Evolutionary conservation across 2,329 filamentous ascomycete species (phyloP).

Genomic region (Epichloe scottii): DNA sequence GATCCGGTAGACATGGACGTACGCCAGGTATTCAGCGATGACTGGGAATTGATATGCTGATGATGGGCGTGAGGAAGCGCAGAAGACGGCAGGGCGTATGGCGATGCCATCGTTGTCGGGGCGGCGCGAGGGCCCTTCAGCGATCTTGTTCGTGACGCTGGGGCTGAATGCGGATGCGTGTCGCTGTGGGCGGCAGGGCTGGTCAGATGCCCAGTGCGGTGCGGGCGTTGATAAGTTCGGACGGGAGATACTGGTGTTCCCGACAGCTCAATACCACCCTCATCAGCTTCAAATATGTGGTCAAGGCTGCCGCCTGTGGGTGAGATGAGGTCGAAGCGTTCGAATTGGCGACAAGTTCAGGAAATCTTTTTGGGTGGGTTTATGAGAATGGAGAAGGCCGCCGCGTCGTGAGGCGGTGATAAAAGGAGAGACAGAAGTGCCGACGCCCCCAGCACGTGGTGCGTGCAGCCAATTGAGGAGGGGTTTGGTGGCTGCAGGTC

Average conservation of each 20-base stretch:
- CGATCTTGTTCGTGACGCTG: not conserved
- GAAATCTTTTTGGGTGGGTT: too few species aligned
- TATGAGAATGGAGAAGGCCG: too few species aligned
- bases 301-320: not conserved
- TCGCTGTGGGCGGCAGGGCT: conserved; percentile 4
- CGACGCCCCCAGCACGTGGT: too few species aligned
- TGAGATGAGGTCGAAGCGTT: not conserved
- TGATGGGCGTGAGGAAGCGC: conserved; percentile 35
- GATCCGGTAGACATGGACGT: conserved; percentile 22
- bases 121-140: not conserved
- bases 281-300: conserved; percentile 7
- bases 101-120: conserved; percentile 30
- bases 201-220: conserved; percentile 4
- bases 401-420: too few species aligned
- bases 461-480: too few species aligned
- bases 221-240: conserved; percentile 8
- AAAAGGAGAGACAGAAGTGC: too few species aligned
- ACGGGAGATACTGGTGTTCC: conserved; percentile 11
- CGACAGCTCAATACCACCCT: conserved; percentile 14
- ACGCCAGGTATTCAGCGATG: conserved; percentile 27
- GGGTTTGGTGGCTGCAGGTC: too few species aligned
- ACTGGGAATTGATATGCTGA: conserved; percentile 27
- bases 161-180: conserved; percentile 6
- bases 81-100: conserved; percentile 41
- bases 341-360: not conserved